These are phyloP conservation scores for Dryas integrifolia DNA, from an alignment of 331 rosid species.

Conservation along the genomic window DNA sequence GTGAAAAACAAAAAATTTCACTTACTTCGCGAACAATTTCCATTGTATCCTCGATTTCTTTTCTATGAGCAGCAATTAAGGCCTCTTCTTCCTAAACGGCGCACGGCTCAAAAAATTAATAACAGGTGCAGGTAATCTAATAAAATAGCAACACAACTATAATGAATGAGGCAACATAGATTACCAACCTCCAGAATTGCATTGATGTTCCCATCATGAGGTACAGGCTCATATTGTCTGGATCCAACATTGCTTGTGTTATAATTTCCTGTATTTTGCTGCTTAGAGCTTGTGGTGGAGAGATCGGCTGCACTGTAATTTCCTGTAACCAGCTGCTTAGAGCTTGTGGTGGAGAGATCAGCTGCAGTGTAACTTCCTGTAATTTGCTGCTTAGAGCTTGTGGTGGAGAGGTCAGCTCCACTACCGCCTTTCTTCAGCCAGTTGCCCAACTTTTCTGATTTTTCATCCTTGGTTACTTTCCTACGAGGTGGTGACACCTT, in stretches of 20 bases:
- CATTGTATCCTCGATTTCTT: conserved; percentile 98
- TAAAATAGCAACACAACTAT: conserved; percentile 8
- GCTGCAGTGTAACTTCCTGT: conserved; percentile 33
- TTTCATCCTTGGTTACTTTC: conserved; percentile 71
- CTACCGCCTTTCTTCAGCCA: conserved; percentile 56
- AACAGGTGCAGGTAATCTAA: conserved; percentile 19
- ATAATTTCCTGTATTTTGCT: conserved; percentile 40
- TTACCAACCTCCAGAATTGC: conserved; percentile 82
- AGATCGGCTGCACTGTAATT: conserved; percentile 37
- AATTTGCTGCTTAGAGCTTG: conserved; percentile 58
- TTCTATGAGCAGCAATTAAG: conserved; percentile 86
- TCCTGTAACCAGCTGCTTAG: conserved; percentile 49
- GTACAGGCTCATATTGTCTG: conserved; percentile 55
- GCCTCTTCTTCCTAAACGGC: conserved; percentile 90
- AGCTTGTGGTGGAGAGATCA: conserved; percentile 52
- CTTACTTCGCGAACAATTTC: conserved; percentile 99
- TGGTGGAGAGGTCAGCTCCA: conserved; percentile 41
- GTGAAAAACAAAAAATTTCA: conserved; percentile 1
- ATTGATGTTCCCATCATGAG: conserved; percentile 67
- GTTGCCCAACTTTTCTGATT: conserved; percentile 58
- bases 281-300: conserved; percentile 57
- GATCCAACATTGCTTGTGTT: conserved; percentile 42
- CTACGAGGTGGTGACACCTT: conserved; percentile 87
- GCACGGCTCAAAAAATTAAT: conserved; percentile 21
- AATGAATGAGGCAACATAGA: conserved; percentile 13